Conservation (phyloP, 495 filamentous ascomycete genomes). For the Aspergillus asperescens region DNA sequence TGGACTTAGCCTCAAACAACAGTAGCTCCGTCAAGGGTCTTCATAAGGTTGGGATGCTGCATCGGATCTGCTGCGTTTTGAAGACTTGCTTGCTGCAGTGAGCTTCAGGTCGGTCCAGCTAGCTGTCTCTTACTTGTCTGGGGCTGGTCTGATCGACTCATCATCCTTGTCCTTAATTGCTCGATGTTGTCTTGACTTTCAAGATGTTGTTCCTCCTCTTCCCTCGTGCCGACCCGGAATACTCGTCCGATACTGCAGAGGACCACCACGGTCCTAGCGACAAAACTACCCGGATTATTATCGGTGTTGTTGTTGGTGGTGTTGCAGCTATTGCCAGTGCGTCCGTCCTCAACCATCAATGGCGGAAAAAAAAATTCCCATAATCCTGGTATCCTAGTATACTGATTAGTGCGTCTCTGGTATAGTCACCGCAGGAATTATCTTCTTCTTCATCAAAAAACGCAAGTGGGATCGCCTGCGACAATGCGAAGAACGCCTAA, state of each 20-base stretch:
- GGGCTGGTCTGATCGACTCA: background rate
- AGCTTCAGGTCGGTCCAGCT: too few species aligned
- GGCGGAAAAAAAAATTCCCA: too few species aligned
- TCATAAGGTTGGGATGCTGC: constrained; percentile 4
- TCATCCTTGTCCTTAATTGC: background rate
- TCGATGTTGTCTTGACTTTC: background rate
- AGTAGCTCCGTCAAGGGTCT: background rate
- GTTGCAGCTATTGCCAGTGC: constrained; percentile 24
- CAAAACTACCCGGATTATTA: constrained; percentile 21
- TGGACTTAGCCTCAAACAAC: background rate
- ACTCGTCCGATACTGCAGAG: background rate
- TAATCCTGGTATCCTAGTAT: background rate
- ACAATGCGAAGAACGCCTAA: constrained; percentile 19
- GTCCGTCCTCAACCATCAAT: constrained; percentile 8
- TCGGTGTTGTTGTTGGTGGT: constrained; percentile 28
- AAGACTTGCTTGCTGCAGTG: too few species aligned
- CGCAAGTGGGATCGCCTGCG: constrained; percentile 23
- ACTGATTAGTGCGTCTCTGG: background rate
- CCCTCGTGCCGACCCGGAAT: background rate
- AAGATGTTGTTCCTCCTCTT: background rate
- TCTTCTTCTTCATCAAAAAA: constrained; percentile 25
- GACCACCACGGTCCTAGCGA: background rate
- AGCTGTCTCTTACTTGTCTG: too few species aligned
- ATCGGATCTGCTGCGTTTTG: too few species aligned
- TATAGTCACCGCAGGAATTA: constrained; percentile 22